Base-by-base conservation (phyloP, 495 filamentous ascomycete genomes). In the Coniosporium apollinis region DNA sequence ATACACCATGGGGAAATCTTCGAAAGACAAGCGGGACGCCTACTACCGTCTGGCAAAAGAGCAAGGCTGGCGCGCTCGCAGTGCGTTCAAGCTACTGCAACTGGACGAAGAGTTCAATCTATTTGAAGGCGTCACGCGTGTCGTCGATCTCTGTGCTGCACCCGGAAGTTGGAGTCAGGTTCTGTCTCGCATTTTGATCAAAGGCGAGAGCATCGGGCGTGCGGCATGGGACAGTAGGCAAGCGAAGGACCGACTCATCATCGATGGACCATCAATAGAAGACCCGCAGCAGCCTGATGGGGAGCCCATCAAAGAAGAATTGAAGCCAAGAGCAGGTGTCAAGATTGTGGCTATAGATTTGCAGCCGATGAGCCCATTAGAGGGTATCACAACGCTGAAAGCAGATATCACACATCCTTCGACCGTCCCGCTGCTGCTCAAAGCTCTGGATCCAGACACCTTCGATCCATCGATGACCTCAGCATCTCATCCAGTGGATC, bases 21-120 rank as follows among this genome's bases (percentile, higher is more conserved):
- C 86, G 22, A 97, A 97, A 59, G 89, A 97, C 50, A 97, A 97
- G 62, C 80, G 89, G 32, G 89, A 97, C 53, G 82, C 84, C 34
- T 97, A 97, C 59, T 97, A 97, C 52, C 74, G 89, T 19, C 76
- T 97, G 5, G 89, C 89, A 3, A 97, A 97, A 60, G 89, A 97
- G 50, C 85, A 96, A 67, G 87, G 89, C 39, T 97, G 86, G 86
- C 82, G 89, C 18, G 89, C 89, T 11, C 78, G 89, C 33, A 87
- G 80, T 38, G 89, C 89, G 21, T 97, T 91, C 72, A 97, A 97
- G 52, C 69, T 97, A 28, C 72, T 97, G 19, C 89, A 97, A 53
- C 72, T 97, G 29, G 81, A 96, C 53, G 85, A 94, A 68, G 79
- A 91, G 63, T 97, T 94, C 68, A 77, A 93, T 52, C 72, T 97